Conservation (phyloP, 805 yeast species). For the Lipomyces yamanashiensis region DNA sequence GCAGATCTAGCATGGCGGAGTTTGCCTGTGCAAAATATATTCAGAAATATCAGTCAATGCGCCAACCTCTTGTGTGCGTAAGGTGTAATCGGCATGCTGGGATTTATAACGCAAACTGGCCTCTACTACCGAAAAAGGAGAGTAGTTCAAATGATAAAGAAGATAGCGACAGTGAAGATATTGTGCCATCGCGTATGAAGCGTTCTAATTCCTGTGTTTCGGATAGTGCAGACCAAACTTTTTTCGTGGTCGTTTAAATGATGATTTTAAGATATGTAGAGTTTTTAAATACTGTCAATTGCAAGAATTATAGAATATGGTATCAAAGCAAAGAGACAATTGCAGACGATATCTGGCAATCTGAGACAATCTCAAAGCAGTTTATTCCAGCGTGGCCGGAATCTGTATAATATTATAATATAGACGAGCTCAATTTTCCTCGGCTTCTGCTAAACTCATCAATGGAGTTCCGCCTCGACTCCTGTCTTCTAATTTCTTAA, state of each 20-base stretch:
- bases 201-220: background rate
- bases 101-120: conserved; percentile 43
- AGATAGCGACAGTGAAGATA: background rate
- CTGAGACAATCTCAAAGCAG: background rate
- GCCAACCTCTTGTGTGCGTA: conserved; percentile 36
- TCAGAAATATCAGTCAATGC: background rate
- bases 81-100: conserved; percentile 45
- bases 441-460: conserved; percentile 40
- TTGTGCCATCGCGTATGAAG: background rate
- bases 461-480: conserved; percentile 35
- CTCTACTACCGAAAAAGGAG: conserved; percentile 23
- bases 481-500: conserved; percentile 14
- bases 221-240: background rate
- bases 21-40: conserved; percentile 15
- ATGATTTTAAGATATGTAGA: no score
- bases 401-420: background rate
- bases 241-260: background rate
- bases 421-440: background rate
- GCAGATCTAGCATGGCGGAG: conserved; percentile 1
- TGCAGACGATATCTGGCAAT: background rate
- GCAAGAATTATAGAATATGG: background rate
- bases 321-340: no score
- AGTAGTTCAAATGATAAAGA: conserved; percentile 13
- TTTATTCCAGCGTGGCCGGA: background rate
- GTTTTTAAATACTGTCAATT: background rate